Conservation (phyloP, 2,329 filamentous ascomycete species). For the Coleophoma eucalyptorum region DNA sequence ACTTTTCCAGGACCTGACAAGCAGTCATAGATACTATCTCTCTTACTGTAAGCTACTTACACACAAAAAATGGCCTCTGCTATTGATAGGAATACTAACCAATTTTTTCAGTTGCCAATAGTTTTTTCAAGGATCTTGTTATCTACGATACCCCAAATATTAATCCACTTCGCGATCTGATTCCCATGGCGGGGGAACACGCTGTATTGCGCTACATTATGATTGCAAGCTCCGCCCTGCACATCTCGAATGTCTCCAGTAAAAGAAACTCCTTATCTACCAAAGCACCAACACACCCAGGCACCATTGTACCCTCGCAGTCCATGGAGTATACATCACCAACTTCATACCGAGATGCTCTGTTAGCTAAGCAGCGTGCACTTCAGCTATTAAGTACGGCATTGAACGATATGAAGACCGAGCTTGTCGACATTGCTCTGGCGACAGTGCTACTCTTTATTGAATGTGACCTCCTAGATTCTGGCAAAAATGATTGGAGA, state of each 20-base stretch:
- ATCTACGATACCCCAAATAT: constrained; percentile 39
- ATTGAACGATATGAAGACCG: constrained; percentile 36
- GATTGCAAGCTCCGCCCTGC: constrained; percentile 44
- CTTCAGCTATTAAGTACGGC: constrained; percentile 25
- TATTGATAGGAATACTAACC: too few relatives aligned
- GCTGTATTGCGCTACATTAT: constrained; percentile 44
- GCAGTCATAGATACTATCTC: constrained; percentile 1
- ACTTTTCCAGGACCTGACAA: constrained; percentile 48
- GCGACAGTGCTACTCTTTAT: background rate
- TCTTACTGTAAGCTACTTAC: constrained; percentile 4
- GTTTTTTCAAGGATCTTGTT: constrained; percentile 51
- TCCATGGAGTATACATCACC: too few relatives aligned
- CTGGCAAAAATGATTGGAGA: background rate
- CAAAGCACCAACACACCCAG: too few relatives aligned
- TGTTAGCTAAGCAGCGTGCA: constrained; percentile 14
- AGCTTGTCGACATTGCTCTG: constrained; percentile 36
- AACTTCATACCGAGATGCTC: constrained; percentile 37
- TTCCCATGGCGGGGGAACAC: constrained; percentile 41
- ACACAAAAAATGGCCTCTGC: background rate
- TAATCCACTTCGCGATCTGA: constrained; percentile 43
- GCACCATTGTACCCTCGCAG: too few relatives aligned
- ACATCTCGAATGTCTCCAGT: constrained; percentile 36
- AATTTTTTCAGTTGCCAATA: constrained; percentile 33
- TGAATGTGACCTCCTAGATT: background rate
- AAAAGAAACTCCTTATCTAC: background rate